Evolutionary conservation across 2,329 filamentous ascomycete species (phyloP).

Genomic region (Botryotinia calthae): DNA sequence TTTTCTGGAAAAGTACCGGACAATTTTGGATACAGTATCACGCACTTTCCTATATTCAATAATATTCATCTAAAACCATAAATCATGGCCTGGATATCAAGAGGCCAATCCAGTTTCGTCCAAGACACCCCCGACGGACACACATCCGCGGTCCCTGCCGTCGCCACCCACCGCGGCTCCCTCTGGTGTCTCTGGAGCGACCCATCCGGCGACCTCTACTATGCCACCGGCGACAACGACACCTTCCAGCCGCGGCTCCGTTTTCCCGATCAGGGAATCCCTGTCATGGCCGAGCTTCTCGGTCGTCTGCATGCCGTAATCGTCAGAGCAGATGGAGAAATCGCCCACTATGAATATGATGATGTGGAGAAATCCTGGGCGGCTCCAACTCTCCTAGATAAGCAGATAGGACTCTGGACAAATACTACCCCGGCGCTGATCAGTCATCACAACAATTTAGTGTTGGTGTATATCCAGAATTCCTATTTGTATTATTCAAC

Average conservation of each 20-base stretch:
- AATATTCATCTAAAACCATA: not conserved
- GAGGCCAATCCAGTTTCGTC: conserved; percentile 37
- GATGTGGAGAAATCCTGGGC: conserved; percentile 37
- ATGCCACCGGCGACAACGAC: conserved; percentile 36
- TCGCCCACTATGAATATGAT: conserved; percentile 40
- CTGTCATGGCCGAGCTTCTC: conserved; percentile 39
- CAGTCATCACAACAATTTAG: conserved; percentile 41
- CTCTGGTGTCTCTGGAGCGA: conserved; percentile 41
- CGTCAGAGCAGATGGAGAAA: conserved; percentile 33
- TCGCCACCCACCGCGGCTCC: conserved; percentile 40
- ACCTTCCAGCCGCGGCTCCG: conserved; percentile 33
- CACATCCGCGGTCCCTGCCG: conserved; percentile 39
- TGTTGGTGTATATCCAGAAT: conserved; percentile 38
- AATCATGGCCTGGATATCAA: conserved; percentile 37
- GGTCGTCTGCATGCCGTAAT: conserved; percentile 40
- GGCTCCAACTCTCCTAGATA: conserved; percentile 31
- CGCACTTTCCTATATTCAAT: too few relatives aligned
- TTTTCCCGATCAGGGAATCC: conserved; percentile 39
- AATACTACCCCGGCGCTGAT: conserved; percentile 37
- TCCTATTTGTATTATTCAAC: conserved; percentile 35
- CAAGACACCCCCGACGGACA: conserved; percentile 34
- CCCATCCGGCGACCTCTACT: conserved; percentile 37
- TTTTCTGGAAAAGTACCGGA: not conserved
- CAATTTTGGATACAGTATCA: not conserved
- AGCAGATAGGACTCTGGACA: conserved; percentile 30